These are phyloP conservation scores for Tetrapisispora pingtungensis DNA, from an alignment of 805 yeast genomes.

Conservation along the genomic window DNA sequence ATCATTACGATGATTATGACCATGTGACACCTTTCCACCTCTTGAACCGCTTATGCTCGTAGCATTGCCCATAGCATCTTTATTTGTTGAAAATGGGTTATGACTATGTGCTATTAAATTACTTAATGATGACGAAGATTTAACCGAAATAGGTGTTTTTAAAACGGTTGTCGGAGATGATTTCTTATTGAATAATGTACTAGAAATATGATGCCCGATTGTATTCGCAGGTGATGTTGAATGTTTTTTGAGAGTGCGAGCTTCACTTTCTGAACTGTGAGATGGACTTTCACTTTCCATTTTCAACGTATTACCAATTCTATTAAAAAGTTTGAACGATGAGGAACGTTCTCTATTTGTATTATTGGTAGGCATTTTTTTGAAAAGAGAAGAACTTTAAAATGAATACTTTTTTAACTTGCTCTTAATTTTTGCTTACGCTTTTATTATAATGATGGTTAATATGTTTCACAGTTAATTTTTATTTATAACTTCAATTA, in stretches of 20 bases:
- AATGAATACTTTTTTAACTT: too few relatives aligned
- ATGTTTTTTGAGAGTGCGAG: background rate
- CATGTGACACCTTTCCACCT: conserved; percentile 5
- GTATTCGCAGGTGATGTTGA: conserved; percentile 2
- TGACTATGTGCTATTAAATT: conserved; percentile 22
- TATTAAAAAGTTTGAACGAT: conserved; percentile 1
- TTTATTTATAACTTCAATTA: too few relatives aligned
- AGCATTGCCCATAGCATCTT: conserved; percentile 16
- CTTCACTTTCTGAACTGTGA: background rate
- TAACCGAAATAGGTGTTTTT: conserved; percentile 7
- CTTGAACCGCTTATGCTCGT: conserved; percentile 22
- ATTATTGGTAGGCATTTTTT: background rate
- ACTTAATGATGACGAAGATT: conserved; percentile 20
- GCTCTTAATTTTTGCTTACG: too few relatives aligned
- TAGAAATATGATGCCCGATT: conserved; percentile 14
- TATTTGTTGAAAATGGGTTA: conserved; percentile 27
- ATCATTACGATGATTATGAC: conserved; percentile 3
- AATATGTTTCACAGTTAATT: too few relatives aligned
- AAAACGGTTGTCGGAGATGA: conserved; percentile 8
- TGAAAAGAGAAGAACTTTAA: too few relatives aligned
- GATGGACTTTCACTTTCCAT: background rate
- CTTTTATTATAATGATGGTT: too few relatives aligned
- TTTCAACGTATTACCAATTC: background rate
- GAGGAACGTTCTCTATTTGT: background rate
- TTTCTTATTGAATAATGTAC: conserved; percentile 17